These are phyloP conservation scores for Auricularia sp. DNA, from an alignment of 768 basidiomycete genomes.

Conservation along the genomic window DNA sequence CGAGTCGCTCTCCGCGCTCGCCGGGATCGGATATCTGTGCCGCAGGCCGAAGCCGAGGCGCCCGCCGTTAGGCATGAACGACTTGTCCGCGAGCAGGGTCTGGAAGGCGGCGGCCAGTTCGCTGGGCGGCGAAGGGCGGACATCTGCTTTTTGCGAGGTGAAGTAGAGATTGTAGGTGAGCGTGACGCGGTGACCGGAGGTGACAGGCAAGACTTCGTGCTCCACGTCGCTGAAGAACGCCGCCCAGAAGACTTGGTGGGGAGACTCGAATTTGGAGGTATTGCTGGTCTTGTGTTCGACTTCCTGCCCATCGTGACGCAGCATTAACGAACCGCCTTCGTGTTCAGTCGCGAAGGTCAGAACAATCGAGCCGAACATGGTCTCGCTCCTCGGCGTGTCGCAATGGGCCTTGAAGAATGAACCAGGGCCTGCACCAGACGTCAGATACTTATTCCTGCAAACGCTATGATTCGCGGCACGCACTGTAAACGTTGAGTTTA, in stretches of 20 bases:
- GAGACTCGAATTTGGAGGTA: background rate
- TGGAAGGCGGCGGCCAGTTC: slow-evolving; percentile 7
- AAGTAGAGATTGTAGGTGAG: slow-evolving; percentile 29
- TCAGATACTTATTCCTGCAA: background rate
- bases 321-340: slow-evolving; percentile 33
- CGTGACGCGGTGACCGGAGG: slow-evolving; percentile 27
- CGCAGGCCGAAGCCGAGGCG: slow-evolving; percentile 31
- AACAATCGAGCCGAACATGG: slow-evolving; percentile 45
- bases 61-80: slow-evolving; percentile 32
- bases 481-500: slow-evolving; percentile 40
- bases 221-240: slow-evolving; percentile 33
- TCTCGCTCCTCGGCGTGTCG: slow-evolving; percentile 34
- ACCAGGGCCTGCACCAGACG: background rate
- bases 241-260: slow-evolving; percentile 10
- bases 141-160: background rate
- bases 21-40: slow-evolving; percentile 27
- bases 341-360: slow-evolving; percentile 38
- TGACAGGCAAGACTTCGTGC: slow-evolving; percentile 29
- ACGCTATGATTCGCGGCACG: background rate
- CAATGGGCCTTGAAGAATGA: slow-evolving; percentile 40
- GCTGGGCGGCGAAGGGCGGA: background rate
- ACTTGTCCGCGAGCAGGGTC: slow-evolving; percentile 22
- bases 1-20: background rate
- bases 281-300: background rate
- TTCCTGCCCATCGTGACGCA: slow-evolving; percentile 26